Conservation (phyloP, 208 protist species). For the Acanthamoeba royreba region DNA sequence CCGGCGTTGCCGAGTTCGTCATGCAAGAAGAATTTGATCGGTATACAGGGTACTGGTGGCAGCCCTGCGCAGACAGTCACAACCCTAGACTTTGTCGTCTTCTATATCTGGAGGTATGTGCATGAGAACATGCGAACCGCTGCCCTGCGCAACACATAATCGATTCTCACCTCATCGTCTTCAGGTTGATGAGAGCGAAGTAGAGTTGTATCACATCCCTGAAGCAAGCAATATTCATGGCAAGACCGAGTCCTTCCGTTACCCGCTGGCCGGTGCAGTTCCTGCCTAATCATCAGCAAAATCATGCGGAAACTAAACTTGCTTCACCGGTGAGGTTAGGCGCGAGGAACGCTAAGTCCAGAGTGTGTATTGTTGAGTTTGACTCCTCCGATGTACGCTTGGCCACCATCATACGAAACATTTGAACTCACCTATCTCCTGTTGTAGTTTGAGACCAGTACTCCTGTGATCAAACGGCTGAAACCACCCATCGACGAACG, state of each 20-base stretch:
- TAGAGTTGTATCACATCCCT: slow-evolving; percentile 47
- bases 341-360: slow-evolving; percentile 25
- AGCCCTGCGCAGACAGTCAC: background rate
- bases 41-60: slow-evolving; percentile 70
- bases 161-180: slow-evolving; percentile 54
- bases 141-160: background rate
- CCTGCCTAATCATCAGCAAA: background rate
- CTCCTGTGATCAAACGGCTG: background rate
- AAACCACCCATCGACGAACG: background rate
- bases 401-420: background rate
- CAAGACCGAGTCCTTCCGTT: background rate
- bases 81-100: background rate
- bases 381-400: background rate
- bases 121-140: background rate
- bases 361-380: background rate
- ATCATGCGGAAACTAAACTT: background rate
- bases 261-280: background rate
- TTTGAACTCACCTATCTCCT: background rate
- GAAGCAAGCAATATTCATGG: background rate
- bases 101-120: background rate
- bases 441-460: background rate
- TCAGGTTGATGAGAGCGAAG: slow-evolving; percentile 52
- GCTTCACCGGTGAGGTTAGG: background rate
- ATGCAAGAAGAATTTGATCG: slow-evolving; percentile 68
- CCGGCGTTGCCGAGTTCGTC: slow-evolving; percentile 59